Base-by-base conservation (phyloP, 352 stramenopile species). In the Globisporangium iwayamae region DNA sequence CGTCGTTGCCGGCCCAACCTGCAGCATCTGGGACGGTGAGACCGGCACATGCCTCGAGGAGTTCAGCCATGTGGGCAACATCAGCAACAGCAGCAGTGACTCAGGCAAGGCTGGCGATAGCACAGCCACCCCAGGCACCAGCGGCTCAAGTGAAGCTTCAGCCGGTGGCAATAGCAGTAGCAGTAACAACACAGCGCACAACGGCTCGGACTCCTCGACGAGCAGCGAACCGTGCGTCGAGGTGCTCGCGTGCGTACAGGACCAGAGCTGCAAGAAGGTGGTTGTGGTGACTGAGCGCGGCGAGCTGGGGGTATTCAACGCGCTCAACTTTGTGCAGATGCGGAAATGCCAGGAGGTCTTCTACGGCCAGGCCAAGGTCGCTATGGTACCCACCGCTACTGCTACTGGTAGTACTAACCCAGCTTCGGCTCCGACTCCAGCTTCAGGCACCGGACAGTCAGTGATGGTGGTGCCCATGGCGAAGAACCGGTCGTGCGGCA, bases 261-360 rank as follows among this genome's bases (percentile, higher is more conserved):
- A 93, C 47, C 18, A 58, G 2, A 83, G 83, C 14, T 81, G 77
- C 66, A 76, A 82, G 43, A 91, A 93, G 56, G 62, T 93, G 14
- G 71, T 89, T 0, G 66, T 88, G 3, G 66, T 89, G 11, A 76
- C 81, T 1, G 81, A 91, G 55, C 60, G 75, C 13, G 84, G 83
- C 1, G 75, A 69, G 4, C 59, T 93, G 13, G 79, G 80, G 1
- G 81, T 93, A 6, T 91, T 86, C 67, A 91, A 93, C 47, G 78
- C 78, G 48, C 78, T 85, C 16, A 91, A 91, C 56, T 80, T 93
- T 20, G 75, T 90, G n/a, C 76, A 78, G 25, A 88, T 93, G 73
- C 74, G 83, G 10, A 71, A 79, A 20, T 91, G 80, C 34, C 68
- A 75, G n/a, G 79, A 90, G 39, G 66, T 67, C 14, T 89, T 83